These are phyloP conservation scores for Apiospora arundinis DNA, from an alignment of 2,329 filamentous ascomycete species.

Conservation along the genomic window DNA sequence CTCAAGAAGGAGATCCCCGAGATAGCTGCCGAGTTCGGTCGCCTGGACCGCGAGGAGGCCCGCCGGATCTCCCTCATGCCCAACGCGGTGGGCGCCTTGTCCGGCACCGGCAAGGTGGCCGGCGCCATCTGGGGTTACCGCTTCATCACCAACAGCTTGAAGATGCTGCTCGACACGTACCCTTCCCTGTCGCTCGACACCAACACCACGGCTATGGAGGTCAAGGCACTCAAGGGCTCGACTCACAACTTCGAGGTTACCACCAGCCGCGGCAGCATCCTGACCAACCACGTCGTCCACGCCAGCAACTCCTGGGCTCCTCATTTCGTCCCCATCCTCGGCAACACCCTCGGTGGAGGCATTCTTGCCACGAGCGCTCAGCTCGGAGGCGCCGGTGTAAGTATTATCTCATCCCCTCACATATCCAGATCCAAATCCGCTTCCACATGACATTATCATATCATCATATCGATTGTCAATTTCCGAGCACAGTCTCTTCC, in stretches of 20 bases:
- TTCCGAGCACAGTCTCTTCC: neutral
- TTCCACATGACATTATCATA: no score
- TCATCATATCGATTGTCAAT: no score
- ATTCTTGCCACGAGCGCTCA: constrained; percentile 60
- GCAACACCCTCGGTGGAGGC: constrained; percentile 50
- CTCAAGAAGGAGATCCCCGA: constrained; percentile 42
- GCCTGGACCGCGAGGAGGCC: neutral
- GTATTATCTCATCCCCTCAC: neutral
- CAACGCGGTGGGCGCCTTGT: neutral
- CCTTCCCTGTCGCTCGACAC: constrained; percentile 46
- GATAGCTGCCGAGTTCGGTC: constrained; percentile 38
- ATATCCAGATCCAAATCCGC: no score
- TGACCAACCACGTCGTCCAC: constrained; percentile 59
- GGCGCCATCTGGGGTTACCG: constrained; percentile 59
- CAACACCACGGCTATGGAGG: constrained; percentile 40
- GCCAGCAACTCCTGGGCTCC: constrained; percentile 62
- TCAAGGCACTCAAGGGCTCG: constrained; percentile 23
- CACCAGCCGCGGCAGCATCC: constrained; percentile 52
- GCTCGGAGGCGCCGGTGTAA: constrained; percentile 17
- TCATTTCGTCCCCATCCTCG: constrained; percentile 57
- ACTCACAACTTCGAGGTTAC: constrained; percentile 51
- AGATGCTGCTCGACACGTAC: constrained; percentile 45
- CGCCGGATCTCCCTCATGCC: neutral
- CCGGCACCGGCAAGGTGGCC: constrained; percentile 33
- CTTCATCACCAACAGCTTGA: constrained; percentile 54